phyloP scores from a whole-genome alignment of 1,139 yeast species.

The Candida albicans region DNA sequence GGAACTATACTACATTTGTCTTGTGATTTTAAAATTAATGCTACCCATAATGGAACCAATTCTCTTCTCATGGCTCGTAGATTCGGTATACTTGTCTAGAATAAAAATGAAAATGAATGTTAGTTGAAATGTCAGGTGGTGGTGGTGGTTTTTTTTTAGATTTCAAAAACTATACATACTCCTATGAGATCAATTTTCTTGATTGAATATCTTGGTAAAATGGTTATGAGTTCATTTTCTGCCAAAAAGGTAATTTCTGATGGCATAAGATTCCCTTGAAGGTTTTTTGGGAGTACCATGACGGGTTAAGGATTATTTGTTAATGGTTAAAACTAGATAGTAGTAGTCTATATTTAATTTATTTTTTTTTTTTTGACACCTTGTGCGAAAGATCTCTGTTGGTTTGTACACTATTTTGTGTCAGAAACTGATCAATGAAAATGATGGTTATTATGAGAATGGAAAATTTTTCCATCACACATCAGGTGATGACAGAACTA shows the following conservation, averaged over 20 bases:
- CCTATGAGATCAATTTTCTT: constrained; percentile 65
- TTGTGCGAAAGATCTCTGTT: background rate
- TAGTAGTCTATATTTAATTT: too few species aligned
- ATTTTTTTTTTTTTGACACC: background rate
- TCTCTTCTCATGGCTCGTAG: constrained; percentile 69
- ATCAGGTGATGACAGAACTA: too few species aligned
- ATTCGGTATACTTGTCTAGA: constrained; percentile 47
- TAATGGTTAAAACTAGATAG: background rate
- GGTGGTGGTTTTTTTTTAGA: background rate
- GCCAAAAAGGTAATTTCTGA: constrained; percentile 82
- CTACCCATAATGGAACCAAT: constrained; percentile 85
- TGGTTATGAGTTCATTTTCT: constrained; percentile 71
- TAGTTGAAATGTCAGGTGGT: constrained; percentile 14
- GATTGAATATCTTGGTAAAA: constrained; percentile 75
- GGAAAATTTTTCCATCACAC: too few species aligned
- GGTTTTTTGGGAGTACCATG: constrained; percentile 67
- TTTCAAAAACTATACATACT: constrained; percentile 27
- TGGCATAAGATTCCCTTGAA: constrained; percentile 64
- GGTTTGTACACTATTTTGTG: too few species aligned
- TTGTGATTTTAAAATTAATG: constrained; percentile 77
- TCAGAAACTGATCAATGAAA: too few species aligned
- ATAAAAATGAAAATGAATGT: background rate
- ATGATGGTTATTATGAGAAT: too few species aligned
- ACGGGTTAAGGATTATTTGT: background rate
- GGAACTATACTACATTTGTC: constrained; percentile 82